A percentile compares a stretch with the other conserved stretches of the same genome.
phyloP scores from a whole-genome alignment of 2,329 filamentous ascomycete genomes.

The Fusarium transvaalense region DNA sequence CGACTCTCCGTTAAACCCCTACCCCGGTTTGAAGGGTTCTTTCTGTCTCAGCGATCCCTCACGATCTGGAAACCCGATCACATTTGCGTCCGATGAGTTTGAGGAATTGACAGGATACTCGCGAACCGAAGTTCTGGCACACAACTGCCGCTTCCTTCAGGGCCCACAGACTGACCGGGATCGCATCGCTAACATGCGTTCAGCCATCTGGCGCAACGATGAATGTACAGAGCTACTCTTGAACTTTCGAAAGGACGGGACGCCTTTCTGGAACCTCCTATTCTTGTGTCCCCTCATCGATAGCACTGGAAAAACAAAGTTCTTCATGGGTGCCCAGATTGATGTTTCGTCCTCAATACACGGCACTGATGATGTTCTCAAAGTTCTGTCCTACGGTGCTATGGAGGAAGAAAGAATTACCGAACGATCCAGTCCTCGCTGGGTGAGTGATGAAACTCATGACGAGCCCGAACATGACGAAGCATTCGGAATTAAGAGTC shows the following conservation, averaged over 20 bases:
- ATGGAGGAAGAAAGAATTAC: slow-evolving; percentile 38
- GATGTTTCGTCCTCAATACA: slow-evolving; percentile 68
- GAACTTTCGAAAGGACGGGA: slow-evolving; percentile 64
- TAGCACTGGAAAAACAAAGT: slow-evolving; percentile 60
- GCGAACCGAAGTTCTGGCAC: slow-evolving; percentile 60
- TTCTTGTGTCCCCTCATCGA: slow-evolving; percentile 66
- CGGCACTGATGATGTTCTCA: slow-evolving; percentile 63
- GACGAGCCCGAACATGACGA: slow-evolving; percentile 47
- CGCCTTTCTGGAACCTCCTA: slow-evolving; percentile 69
- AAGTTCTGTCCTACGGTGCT: slow-evolving; percentile 58
- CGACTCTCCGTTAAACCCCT: slow-evolving; percentile 52
- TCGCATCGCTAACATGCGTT: slow-evolving; percentile 57
- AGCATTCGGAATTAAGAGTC: slow-evolving; percentile 42
- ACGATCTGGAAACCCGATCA: slow-evolving; percentile 63
- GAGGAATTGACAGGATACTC: slow-evolving; percentile 64
- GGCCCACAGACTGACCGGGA: slow-evolving; percentile 60
- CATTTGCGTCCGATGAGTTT: slow-evolving; percentile 65
- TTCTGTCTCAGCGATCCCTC: slow-evolving; percentile 69
- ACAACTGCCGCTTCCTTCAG: slow-evolving; percentile 65
- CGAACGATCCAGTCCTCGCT: slow-evolving; percentile 24
- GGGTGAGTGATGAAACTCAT: slow-evolving; percentile 30
- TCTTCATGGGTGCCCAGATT: slow-evolving; percentile 69
- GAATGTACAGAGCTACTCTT: slow-evolving; percentile 64
- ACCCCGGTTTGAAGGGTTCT: slow-evolving; percentile 68
- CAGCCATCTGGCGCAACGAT: slow-evolving; percentile 56